phyloP scores from a whole-genome alignment of 495 filamentous ascomycete species.

The Neurospora terricola region DNA sequence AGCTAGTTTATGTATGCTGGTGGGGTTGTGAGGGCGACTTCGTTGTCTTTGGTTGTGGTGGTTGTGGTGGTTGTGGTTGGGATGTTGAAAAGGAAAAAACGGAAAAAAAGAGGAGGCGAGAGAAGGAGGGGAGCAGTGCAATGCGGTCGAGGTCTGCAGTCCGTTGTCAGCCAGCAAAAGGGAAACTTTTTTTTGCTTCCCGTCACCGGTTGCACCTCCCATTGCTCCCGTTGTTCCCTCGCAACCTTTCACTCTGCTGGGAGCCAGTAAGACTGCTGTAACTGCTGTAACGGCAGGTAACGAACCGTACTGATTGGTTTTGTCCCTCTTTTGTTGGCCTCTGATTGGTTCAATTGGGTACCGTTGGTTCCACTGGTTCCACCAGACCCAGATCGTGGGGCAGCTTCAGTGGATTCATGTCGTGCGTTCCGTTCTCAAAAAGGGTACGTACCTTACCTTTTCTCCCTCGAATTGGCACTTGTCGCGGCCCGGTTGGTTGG shows the following conservation, averaged over 20 bases:
- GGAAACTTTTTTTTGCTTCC: not conserved
- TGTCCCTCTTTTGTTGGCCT: not conserved
- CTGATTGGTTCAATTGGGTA: not conserved
- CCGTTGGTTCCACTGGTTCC: slow-evolving; percentile 3
- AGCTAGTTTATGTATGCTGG: slow-evolving; percentile 36
- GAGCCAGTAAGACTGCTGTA: not conserved
- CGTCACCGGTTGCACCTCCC: not conserved
- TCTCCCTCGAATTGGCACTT: not conserved
- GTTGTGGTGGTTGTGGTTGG: not conserved
- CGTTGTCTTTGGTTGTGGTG: slow-evolving; percentile 46
- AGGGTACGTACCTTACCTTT: not conserved
- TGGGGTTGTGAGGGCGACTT: slow-evolving; percentile 48
- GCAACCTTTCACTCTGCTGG: not conserved
- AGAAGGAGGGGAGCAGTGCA: slow-evolving; percentile 14
- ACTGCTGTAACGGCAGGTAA: not conserved
- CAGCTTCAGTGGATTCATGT: not conserved
- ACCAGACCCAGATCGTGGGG: slow-evolving; percentile 12
- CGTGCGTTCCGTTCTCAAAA: not conserved
- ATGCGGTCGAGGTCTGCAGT: too few relatives aligned
- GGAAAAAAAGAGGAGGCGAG: slow-evolving; percentile 16
- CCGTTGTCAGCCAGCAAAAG: not conserved
- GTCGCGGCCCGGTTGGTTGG: not conserved
- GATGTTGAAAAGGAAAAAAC: slow-evolving; percentile 15
- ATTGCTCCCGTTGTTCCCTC: not conserved
- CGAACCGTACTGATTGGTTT: not conserved